phyloP scores from a whole-genome alignment of 2,329 filamentous ascomycete genomes.

The Fusarium xylarioides region DNA sequence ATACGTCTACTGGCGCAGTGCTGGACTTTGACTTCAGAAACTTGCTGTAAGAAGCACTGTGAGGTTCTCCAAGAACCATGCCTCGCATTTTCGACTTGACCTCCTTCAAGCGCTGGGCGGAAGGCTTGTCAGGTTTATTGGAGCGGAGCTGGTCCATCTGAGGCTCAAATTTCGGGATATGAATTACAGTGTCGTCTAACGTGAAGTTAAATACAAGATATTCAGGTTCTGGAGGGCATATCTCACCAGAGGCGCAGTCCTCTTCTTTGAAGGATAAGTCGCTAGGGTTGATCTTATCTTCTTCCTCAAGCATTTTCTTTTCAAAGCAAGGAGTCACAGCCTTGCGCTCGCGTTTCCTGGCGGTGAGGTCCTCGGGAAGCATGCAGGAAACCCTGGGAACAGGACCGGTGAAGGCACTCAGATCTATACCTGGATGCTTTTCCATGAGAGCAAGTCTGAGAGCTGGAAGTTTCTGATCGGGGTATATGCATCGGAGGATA shows the following conservation, averaged over 20 bases:
- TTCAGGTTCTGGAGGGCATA: too few species aligned
- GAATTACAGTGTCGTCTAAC: not conserved
- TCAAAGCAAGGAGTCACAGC: not conserved
- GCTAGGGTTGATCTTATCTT: not conserved
- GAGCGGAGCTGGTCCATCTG: not conserved
- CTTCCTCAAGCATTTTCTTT: not conserved
- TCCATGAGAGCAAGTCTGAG: not conserved
- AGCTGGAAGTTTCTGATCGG: not conserved
- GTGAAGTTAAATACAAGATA: not conserved
- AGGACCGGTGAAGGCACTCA: not conserved
- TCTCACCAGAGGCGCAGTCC: not conserved
- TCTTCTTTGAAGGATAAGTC: not conserved
- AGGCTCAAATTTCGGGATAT: not conserved
- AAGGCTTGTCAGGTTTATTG: not conserved
- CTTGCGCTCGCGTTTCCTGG: not conserved
- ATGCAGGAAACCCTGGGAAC: too few species aligned
- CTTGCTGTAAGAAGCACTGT: not conserved
- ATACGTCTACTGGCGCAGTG: not conserved
- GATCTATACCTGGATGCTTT: slow-evolving; percentile 2
- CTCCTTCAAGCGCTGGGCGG: not conserved
- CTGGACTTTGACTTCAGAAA: not conserved
- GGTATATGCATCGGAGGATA: slow-evolving; percentile 9
- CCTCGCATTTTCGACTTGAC: not conserved
- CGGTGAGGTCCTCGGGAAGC: not conserved
- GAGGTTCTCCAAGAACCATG: not conserved